Base-by-base conservation (phyloP, 352 stramenopile species). In the Pythium phragmiticola region DNA sequence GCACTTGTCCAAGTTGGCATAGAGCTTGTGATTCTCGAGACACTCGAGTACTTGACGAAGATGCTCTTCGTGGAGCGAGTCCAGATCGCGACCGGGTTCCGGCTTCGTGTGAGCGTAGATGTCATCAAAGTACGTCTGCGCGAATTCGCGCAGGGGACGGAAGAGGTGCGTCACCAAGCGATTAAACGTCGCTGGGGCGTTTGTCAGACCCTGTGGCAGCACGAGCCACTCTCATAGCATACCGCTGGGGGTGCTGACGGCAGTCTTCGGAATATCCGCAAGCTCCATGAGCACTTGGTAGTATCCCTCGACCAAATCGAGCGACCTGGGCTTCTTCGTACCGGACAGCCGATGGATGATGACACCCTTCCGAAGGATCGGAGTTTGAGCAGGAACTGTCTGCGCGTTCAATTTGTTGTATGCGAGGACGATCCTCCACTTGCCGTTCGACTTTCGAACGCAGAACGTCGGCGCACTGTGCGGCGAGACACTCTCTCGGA, bases 161-260 rank as follows among this genome's bases (percentile, higher is more conserved):
- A 81, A 63, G 1, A 73, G 13, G 12, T 69, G 49, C 9, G 41
- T 61, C 3, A 77, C 69, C 26, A 74, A 7, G 16, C 74, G 57
- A 64, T 81, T 78, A 58, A 78, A 81, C 0, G 70, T 74, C 37
- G 64, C 65, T 12, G 74, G 63, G 5, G 69, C 66, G 36, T 75
- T 76, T 0, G 34, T 58, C 6, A 77, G 57, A 0, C 67, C 52
- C 34, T 66, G 55, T 30, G 66, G 57, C 65, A 71, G 70, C 13
- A 70, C 65, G 0, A 76, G 33, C 50, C 53, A 73, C 53, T 76
- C 69, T 43, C 52, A 76, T 3, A 73, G 59, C 57, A 71, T 71
- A 2, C 60, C 69, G 23, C 58, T 58, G 8, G 69, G 69, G 0
- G 59, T 69, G 17, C 59, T 66, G 19, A 53, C 59, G 4, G 50